These are phyloP conservation scores for Trichoderma virens DNA, from an alignment of 495 filamentous ascomycete species.

Conservation along the genomic window DNA sequence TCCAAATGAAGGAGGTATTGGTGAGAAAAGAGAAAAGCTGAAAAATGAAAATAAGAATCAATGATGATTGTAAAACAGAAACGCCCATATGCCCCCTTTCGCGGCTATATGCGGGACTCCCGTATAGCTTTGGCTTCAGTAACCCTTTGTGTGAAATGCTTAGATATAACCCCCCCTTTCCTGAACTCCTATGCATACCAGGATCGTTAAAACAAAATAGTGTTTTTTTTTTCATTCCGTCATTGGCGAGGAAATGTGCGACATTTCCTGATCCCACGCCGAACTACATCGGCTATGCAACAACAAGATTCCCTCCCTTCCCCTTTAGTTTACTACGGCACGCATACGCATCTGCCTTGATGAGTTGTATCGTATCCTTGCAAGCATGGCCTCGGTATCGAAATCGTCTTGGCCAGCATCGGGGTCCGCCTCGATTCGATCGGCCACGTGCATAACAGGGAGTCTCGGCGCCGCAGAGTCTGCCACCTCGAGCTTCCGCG, in stretches of 20 bases:
- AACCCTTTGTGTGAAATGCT: background rate
- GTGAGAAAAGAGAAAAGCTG: background rate
- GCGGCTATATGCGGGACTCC: background rate
- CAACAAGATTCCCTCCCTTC: background rate
- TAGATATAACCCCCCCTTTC: background rate
- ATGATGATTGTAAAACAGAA: no score
- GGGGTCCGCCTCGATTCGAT: background rate
- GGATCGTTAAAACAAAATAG: constrained; percentile 1
- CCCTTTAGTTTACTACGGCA: background rate
- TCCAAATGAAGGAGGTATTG: background rate
- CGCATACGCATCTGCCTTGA: background rate
- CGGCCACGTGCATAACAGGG: background rate
- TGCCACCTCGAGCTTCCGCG: background rate
- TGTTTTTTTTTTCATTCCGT: background rate
- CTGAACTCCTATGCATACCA: constrained; percentile 6
- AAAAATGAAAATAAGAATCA: background rate
- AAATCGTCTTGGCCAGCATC: background rate
- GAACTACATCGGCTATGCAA: constrained; percentile 1
- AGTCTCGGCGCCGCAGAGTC: background rate
- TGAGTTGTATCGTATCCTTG: background rate
- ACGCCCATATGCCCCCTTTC: background rate
- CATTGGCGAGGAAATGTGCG: background rate
- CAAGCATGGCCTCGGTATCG: background rate
- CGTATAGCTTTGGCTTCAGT: constrained; percentile 1
- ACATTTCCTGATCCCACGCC: background rate